Evolutionary conservation across 1,284 basidiomycete species (phyloP).

Genomic region (Ustilago shanxiensis): DNA sequence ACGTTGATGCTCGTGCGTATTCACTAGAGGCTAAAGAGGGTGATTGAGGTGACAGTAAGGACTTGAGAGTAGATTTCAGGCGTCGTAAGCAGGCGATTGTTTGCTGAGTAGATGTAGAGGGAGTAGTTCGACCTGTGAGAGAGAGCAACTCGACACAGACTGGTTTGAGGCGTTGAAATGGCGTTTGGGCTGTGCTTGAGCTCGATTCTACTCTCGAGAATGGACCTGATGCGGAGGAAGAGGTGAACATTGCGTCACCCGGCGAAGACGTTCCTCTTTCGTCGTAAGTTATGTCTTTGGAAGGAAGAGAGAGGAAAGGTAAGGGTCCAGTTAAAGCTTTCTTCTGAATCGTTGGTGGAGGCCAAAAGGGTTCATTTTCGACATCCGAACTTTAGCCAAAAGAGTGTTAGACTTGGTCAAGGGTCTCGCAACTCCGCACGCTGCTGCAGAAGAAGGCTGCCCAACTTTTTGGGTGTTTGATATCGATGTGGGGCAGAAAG

Average conservation of each 20-base stretch:
- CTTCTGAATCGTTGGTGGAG: conserved; percentile 16
- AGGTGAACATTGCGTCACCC: conserved; percentile 24
- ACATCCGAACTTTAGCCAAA: conserved; percentile 16
- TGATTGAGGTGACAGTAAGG: neutral
- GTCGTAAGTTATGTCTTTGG: neutral
- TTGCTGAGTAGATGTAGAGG: conserved; percentile 7
- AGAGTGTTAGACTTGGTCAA: neutral
- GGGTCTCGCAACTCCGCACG: neutral
- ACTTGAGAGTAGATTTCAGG: conserved; percentile 19
- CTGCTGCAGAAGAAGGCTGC: neutral
- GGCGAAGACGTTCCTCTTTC: neutral
- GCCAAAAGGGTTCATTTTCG: conserved; percentile 8
- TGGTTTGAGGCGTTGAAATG: conserved; percentile 56
- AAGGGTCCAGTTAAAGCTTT: conserved; percentile 22
- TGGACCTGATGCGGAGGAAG: conserved; percentile 20
- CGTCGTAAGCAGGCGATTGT: conserved; percentile 18
- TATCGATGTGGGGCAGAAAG: conserved; percentile 3
- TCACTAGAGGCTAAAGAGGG: neutral
- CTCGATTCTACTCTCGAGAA: conserved; percentile 9
- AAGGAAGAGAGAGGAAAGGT: neutral
- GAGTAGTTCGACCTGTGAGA: conserved; percentile 13
- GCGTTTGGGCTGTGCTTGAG: conserved; percentile 14
- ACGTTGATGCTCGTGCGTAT: conserved; percentile 2
- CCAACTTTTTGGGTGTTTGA: conserved; percentile 8
- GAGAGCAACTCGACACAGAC: conserved; percentile 57